Conservation (phyloP, 2,329 filamentous ascomycete genomes). For the Sphaerulina musiva region DNA sequence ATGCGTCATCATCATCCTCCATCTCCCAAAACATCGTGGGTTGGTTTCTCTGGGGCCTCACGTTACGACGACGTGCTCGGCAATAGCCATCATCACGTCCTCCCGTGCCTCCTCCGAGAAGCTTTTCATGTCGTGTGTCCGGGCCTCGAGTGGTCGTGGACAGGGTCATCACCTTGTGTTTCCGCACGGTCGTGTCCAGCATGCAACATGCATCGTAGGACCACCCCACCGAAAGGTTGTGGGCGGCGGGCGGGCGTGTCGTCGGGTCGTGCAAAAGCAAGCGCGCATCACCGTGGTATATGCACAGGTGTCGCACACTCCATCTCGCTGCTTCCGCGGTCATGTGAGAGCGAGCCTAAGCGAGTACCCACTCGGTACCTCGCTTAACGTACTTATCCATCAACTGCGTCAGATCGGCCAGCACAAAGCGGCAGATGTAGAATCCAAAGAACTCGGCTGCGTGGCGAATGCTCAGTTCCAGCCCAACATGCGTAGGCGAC, state of each 20-base stretch:
- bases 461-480: constrained; percentile 87
- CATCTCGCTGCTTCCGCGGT: background rate
- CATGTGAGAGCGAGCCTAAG: constrained; percentile 32
- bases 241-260: background rate
- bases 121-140: background rate
- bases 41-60: background rate
- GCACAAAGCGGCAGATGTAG: constrained; percentile 90
- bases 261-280: background rate
- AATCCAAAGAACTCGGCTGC: constrained; percentile 97
- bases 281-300: background rate
- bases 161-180: background rate
- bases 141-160: too few relatives aligned
- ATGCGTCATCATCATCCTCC: background rate
- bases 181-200: background rate
- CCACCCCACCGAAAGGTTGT: background rate
- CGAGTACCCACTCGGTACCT: constrained; percentile 85
- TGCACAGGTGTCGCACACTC: background rate
- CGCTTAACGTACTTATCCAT: constrained; percentile 97
- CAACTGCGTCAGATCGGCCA: constrained; percentile 74
- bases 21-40: background rate
- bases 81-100: background rate
- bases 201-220: background rate
- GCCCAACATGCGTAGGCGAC: constrained; percentile 87
- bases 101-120: background rate
- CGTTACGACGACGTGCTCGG: background rate